Percentiles rank a stretch among this genome's conserved stretches.
phyloP scores from a whole-genome alignment of 73 alveolate species.

The Uronychia setigera region DNA sequence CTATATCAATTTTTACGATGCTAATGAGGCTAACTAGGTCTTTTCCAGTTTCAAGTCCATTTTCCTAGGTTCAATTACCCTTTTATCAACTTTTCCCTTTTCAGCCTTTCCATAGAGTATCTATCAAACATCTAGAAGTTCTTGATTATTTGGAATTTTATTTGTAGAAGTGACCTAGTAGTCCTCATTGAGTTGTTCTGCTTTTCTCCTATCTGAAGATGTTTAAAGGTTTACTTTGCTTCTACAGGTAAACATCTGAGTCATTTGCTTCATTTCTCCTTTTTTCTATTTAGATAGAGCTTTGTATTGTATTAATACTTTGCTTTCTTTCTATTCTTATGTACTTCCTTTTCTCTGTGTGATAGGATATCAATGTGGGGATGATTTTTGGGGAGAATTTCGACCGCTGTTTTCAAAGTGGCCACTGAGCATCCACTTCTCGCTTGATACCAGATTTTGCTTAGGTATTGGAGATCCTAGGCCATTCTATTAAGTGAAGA shows the following conservation, averaged over 20 bases:
- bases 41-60: too few relatives aligned
- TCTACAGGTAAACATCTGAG: not conserved
- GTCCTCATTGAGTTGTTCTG: not conserved
- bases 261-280: not conserved
- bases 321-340: not conserved
- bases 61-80: too few relatives aligned
- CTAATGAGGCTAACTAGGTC: too few relatives aligned
- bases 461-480: not conserved
- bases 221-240: not conserved
- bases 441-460: not conserved
- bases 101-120: not conserved
- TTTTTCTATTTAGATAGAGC: not conserved
- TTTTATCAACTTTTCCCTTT: not conserved
- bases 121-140: not conserved
- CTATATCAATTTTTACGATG: too few relatives aligned
- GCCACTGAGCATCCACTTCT: not conserved
- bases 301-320: not conserved
- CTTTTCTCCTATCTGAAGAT: too few relatives aligned
- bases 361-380: not conserved
- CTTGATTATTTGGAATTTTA: too few relatives aligned
- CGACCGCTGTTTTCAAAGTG: not conserved
- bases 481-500: not conserved
- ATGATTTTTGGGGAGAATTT: not conserved
- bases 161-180: not conserved
- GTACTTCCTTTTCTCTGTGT: too few relatives aligned